Base-by-base conservation (phyloP, 2,329 filamentous ascomycete species). In the Cadophora sp. region DNA sequence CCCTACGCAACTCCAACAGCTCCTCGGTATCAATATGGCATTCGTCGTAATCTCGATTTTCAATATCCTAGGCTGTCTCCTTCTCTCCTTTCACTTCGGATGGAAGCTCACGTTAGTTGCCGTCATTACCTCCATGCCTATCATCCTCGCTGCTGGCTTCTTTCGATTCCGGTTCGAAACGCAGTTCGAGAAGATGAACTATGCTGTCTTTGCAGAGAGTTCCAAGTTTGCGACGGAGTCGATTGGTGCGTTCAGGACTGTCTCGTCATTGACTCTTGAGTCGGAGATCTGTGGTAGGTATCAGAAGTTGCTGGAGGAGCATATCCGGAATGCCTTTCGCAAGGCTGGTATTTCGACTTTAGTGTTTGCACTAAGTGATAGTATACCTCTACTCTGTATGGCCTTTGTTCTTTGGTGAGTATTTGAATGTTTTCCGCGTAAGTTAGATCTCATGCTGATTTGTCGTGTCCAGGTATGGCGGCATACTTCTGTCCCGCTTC, bases 91-190 rank as follows among this genome's bases (percentile, higher is more conserved):
- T 73, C 82, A 84, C 6, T 93, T 91, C 76, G 90, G 90, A 1
- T 94, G 92, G 92, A 94, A 93, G 77, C 82, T 95, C 14, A 87
- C 90, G 0, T 80, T 93, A 0, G 89, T 94, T 0, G 85, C 87
- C 0, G 80, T 89, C 16, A 90, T 88, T 72, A 87, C 91, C 1
- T 81, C 83, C 0, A 76, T 87, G 64, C 86, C 86, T 1, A 77
- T 84, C 16, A 82, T 86, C 3, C 78, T 87, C 2, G 71, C 77
- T 3, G 83, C 69, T 26, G 69, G 71, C 14, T 87, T 83, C 69
- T 77, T 83, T 69, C 81, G 86, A 9, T 79, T 88, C 53, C 79
- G 82, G 5, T 81, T 85, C 37, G 85, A 87, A 73, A 78, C 82
- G 11, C 81, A 85, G 67, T 87, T 89, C 62, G 87, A 88, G 62